Evolutionary conservation across 192 early-diverging fungal species (phyloP).

Genomic region (Backusella tarrabulga): DNA sequence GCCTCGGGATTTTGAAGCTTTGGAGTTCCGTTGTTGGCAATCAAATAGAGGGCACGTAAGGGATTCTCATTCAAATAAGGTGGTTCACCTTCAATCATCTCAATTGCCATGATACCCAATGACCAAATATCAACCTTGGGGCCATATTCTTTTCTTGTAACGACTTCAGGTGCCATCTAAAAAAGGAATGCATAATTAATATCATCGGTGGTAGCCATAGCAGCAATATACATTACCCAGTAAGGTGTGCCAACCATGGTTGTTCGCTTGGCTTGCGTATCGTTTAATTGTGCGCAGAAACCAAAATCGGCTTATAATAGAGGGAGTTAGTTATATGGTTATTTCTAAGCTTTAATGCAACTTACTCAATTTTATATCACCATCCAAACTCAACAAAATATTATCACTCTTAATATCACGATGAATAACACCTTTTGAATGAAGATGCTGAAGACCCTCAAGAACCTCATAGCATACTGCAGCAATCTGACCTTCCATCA

Average conservation of each 20-base stretch:
- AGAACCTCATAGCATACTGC: slow-evolving; percentile 75
- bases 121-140: slow-evolving; percentile 78
- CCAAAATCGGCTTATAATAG: slow-evolving; percentile 70
- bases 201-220: not conserved
- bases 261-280: slow-evolving; percentile 68
- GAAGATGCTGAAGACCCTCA: slow-evolving; percentile 69
- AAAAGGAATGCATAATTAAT: not conserved
- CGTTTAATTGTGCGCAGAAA: slow-evolving; percentile 81
- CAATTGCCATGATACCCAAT: slow-evolving; percentile 75
- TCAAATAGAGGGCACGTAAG: slow-evolving; percentile 65
- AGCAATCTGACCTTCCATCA: slow-evolving; percentile 88
- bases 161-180: slow-evolving; percentile 86
- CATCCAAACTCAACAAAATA: slow-evolving; percentile 67
- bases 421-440: slow-evolving; percentile 75
- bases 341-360: not conserved
- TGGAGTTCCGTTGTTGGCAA: slow-evolving; percentile 79
- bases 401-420: slow-evolving; percentile 84
- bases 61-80: slow-evolving; percentile 73
- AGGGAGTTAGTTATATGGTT: not conserved
- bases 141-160: slow-evolving; percentile 78
- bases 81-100: slow-evolving; percentile 78
- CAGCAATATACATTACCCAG: slow-evolving; percentile 47
- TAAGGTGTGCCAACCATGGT: slow-evolving; percentile 84
- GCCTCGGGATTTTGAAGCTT: slow-evolving; percentile 63
- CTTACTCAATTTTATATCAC: slow-evolving; percentile 75